Evolutionary conservation across 352 stramenopile genomes (phyloP).

Genomic region (Achlya hypogyna): DNA sequence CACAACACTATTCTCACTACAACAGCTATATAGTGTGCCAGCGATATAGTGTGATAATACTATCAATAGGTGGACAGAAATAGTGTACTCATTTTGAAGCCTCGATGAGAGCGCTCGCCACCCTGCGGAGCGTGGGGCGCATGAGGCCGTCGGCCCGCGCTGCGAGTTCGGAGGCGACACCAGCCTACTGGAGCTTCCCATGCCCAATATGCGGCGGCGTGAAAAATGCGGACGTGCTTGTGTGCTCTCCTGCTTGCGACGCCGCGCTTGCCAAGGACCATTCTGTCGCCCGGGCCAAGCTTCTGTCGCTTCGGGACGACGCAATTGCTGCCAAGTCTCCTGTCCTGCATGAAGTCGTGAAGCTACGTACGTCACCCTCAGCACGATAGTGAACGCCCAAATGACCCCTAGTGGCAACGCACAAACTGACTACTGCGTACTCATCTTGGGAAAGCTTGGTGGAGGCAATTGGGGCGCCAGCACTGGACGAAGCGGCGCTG

Average conservation of each 20-base stretch:
- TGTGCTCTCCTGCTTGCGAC: not conserved
- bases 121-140: too few species aligned
- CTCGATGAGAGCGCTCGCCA: not conserved
- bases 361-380: not conserved
- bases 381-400: not conserved
- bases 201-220: constrained; percentile 12
- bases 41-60: too few species aligned
- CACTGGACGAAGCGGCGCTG: constrained; percentile 25
- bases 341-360: not conserved
- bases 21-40: not conserved
- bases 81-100: not conserved
- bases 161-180: not conserved
- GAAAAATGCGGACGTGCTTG: constrained; percentile 9
- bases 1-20: not conserved
- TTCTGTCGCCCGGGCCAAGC: not conserved
- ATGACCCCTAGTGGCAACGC: not conserved
- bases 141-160: too few species aligned
- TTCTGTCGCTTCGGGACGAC: constrained; percentile 4
- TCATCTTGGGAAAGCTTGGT: constrained; percentile 1
- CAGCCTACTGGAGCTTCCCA: constrained; percentile 12
- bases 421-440: not conserved
- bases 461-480: constrained; percentile 23
- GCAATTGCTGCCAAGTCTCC: not conserved
- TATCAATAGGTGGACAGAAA: not conserved
- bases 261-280: not conserved